These are phyloP conservation scores for Dryas integrifolia DNA, from an alignment of 331 rosid species.

Conservation along the genomic window DNA sequence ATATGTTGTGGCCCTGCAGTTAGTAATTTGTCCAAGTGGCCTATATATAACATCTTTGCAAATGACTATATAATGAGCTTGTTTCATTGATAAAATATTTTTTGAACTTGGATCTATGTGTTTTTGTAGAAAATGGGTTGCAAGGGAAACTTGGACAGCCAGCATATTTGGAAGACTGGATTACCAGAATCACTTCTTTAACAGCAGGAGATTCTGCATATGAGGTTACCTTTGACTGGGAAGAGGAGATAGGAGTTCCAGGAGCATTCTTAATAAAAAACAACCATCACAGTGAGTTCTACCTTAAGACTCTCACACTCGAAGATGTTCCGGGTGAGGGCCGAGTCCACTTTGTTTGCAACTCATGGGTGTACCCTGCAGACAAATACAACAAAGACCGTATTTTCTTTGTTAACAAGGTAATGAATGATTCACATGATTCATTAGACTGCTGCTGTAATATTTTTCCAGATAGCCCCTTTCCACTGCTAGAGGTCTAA, in stretches of 20 bases:
- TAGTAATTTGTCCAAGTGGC: not conserved
- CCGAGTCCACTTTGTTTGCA: conserved; percentile 58
- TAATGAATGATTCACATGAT: conserved; percentile 5
- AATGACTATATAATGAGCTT: no score
- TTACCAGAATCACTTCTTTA: conserved; percentile 45
- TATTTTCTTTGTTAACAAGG: conserved; percentile 72
- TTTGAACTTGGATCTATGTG: not conserved
- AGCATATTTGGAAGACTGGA: conserved; percentile 65
- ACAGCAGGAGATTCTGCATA: conserved; percentile 47
- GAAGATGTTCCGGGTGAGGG: conserved; percentile 64
- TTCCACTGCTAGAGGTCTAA: no score
- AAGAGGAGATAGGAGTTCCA: conserved; percentile 51
- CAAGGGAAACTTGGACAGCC: conserved; percentile 58
- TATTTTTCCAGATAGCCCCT: no score
- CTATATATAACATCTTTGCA: not conserved
- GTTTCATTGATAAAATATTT: no score
- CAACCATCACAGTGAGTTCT: conserved; percentile 68
- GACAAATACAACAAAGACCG: conserved; percentile 51
- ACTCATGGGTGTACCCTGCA: conserved; percentile 77
- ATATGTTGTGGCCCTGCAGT: no score
- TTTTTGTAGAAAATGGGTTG: conserved; percentile 29
- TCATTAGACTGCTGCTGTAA: not conserved
- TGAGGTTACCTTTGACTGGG: conserved; percentile 54
- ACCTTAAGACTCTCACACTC: conserved; percentile 51
- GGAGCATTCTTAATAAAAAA: conserved; percentile 66